Conservation (phyloP, 805 yeast species). For the Cyberlindnera petersonii region DNA sequence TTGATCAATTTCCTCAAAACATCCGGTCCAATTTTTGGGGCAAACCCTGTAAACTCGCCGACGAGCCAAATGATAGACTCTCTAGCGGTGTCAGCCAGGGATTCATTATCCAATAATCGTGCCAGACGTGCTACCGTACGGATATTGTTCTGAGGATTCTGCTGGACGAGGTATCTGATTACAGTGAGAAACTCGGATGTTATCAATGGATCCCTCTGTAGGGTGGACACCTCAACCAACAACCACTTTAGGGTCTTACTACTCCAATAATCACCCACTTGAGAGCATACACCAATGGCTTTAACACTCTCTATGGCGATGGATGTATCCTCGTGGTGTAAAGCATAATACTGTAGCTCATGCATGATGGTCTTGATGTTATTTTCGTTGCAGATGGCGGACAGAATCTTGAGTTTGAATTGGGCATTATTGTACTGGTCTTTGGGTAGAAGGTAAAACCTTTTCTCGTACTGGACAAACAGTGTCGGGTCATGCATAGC, state of each 20-base stretch:
- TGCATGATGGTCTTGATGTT: slow-evolving; percentile 50
- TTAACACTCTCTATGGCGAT: slow-evolving; percentile 48
- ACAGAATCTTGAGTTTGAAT: slow-evolving; percentile 57
- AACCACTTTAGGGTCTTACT: slow-evolving; percentile 62
- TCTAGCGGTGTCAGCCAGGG: slow-evolving; percentile 48
- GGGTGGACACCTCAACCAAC: slow-evolving; percentile 40
- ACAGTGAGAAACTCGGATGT: slow-evolving; percentile 69
- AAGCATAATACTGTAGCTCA: slow-evolving; percentile 61
- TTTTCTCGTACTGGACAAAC: slow-evolving; percentile 36
- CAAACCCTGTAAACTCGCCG: slow-evolving; percentile 65
- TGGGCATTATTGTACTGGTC: slow-evolving; percentile 45
- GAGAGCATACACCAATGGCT: slow-evolving; percentile 60
- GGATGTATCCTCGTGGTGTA: slow-evolving; percentile 24
- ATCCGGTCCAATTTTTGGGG: slow-evolving; percentile 64
- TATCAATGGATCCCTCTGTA: slow-evolving; percentile 28
- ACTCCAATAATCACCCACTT: slow-evolving; percentile 44
- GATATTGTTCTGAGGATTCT: slow-evolving; percentile 48
- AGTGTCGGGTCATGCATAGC: slow-evolving; percentile 35
- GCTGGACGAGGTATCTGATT: slow-evolving; percentile 67
- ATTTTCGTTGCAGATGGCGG: slow-evolving; percentile 50
- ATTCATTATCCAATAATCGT: slow-evolving; percentile 25
- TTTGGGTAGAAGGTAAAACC: slow-evolving; percentile 53
- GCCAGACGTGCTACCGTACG: slow-evolving; percentile 53
- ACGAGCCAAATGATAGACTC: slow-evolving; percentile 88
- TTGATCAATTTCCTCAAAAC: slow-evolving; percentile 57